phyloP scores from a whole-genome alignment of 2,329 filamentous ascomycete genomes.

The Talaromyces sp. region DNA sequence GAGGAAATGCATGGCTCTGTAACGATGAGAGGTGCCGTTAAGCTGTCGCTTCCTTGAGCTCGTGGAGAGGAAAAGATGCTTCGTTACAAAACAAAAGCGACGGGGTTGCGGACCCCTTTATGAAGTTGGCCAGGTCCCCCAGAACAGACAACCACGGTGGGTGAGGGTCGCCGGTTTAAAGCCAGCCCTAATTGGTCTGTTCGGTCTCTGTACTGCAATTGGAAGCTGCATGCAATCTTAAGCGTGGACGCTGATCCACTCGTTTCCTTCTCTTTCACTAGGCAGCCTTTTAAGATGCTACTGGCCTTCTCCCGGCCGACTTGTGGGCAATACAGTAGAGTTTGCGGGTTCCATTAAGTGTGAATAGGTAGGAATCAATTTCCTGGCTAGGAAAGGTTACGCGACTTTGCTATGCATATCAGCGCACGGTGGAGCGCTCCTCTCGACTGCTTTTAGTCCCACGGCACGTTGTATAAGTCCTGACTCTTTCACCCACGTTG shows the following conservation, averaged over 20 bases:
- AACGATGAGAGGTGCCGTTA: neutral
- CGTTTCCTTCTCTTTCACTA: neutral
- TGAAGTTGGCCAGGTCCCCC: neutral
- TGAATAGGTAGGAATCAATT: neutral
- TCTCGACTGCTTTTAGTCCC: neutral
- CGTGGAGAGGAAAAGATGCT: neutral
- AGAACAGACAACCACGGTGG: neutral
- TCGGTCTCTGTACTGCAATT: slow-evolving; percentile 2
- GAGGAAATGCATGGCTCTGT: slow-evolving; percentile 5
- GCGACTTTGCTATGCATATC: neutral
- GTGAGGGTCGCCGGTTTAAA: neutral
- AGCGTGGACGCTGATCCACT: neutral
- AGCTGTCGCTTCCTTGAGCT: neutral
- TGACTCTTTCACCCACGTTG: slow-evolving; percentile 6
- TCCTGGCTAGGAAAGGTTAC: neutral
- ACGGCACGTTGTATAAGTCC: neutral
- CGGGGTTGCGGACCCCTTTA: neutral
- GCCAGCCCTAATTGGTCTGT: neutral
- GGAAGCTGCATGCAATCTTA: neutral
- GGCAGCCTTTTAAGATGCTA: too few relatives aligned
- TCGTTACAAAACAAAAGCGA: neutral
- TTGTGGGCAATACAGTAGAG: neutral
- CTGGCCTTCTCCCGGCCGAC: too few relatives aligned
- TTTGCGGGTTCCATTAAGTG: neutral
- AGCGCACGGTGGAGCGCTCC: neutral